These are phyloP conservation scores for Hanseniaspora vineae DNA, from an alignment of 805 yeast genomes.

Conservation along the genomic window DNA sequence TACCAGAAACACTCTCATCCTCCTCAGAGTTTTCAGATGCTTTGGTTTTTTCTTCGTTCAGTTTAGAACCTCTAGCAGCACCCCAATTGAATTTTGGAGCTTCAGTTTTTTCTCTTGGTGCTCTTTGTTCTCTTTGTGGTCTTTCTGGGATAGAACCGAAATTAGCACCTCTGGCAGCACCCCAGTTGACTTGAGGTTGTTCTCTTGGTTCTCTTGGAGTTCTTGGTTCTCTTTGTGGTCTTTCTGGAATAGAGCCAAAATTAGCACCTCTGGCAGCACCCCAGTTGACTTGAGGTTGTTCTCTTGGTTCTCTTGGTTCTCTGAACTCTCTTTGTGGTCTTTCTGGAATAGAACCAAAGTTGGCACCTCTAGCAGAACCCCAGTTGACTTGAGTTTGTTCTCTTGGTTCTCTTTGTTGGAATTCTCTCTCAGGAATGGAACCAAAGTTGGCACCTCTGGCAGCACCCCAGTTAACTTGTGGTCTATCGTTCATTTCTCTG, in stretches of 20 bases:
- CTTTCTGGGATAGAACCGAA: constrained; percentile 23
- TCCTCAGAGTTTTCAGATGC: constrained; percentile 13
- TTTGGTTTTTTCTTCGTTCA: constrained; percentile 15
- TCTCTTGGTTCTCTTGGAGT: constrained; percentile 16
- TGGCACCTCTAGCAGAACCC: constrained; percentile 29
- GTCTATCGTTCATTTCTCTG: constrained; percentile 20
- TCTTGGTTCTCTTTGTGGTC: constrained; percentile 20
- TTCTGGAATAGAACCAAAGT: constrained; percentile 9
- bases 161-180: constrained; percentile 24
- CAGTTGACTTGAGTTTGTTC: constrained; percentile 17
- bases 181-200: constrained; percentile 19
- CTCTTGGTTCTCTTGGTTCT: constrained; percentile 16
- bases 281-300: constrained; percentile 37
- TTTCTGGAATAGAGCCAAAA: constrained; percentile 17
- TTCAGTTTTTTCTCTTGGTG: constrained; percentile 20
- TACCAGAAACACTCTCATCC: constrained; percentile 16
- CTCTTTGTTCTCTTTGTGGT: constrained; percentile 11
- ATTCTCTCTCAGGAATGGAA: constrained; percentile 11
- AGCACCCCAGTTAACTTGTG: constrained; percentile 13
- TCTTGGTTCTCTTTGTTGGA: constrained; percentile 7
- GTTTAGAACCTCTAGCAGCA: constrained; percentile 28
- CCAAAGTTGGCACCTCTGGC: constrained; percentile 2
- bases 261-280: constrained; percentile 37
- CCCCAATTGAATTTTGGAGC: constrained; percentile 55
- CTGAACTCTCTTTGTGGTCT: constrained; percentile 18